Percentiles rank a stretch among this genome's conserved stretches.
Evolutionary conservation across 2,329 filamentous ascomycete genomes (phyloP).

Genomic region (Fusarium veterinarium): DNA sequence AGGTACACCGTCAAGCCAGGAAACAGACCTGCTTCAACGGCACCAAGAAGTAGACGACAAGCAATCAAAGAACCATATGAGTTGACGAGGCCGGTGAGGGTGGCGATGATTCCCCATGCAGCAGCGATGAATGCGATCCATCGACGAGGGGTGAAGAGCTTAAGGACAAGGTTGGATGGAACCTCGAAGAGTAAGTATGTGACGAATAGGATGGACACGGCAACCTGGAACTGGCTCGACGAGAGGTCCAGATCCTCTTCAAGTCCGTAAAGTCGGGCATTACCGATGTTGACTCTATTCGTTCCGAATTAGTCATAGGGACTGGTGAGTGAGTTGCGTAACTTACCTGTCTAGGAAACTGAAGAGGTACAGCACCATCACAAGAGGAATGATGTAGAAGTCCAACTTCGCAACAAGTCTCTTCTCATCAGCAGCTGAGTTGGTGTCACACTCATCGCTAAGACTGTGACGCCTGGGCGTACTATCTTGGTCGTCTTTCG

Average conservation of each 20-base stretch:
- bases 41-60: conserved; percentile 74
- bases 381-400: conserved; percentile 70
- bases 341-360: conserved; percentile 78
- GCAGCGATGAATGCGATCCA: conserved; percentile 74
- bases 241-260: conserved; percentile 71
- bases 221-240: conserved; percentile 74
- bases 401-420: conserved; percentile 74
- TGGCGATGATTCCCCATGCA: conserved; percentile 76
- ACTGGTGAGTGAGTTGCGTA: neutral
- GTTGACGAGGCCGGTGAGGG: conserved; percentile 74
- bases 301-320: conserved; percentile 19
- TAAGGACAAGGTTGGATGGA: conserved; percentile 73
- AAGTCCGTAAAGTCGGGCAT: conserved; percentile 74
- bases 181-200: conserved; percentile 73
- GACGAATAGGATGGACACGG: conserved; percentile 75
- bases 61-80: conserved; percentile 75
- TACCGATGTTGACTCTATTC: conserved; percentile 75
- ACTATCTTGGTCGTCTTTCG: conserved; percentile 15
- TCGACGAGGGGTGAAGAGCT: conserved; percentile 69
- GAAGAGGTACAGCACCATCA: conserved; percentile 78
- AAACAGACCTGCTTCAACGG: conserved; percentile 76
- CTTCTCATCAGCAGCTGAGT: conserved; percentile 55
- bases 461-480: conserved; percentile 32
- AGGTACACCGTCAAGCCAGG: conserved; percentile 76
- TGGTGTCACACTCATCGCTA: conserved; percentile 29